phyloP scores from a whole-genome alignment of 371 early-diverging fungal species.

The Mucor mucedo region DNA sequence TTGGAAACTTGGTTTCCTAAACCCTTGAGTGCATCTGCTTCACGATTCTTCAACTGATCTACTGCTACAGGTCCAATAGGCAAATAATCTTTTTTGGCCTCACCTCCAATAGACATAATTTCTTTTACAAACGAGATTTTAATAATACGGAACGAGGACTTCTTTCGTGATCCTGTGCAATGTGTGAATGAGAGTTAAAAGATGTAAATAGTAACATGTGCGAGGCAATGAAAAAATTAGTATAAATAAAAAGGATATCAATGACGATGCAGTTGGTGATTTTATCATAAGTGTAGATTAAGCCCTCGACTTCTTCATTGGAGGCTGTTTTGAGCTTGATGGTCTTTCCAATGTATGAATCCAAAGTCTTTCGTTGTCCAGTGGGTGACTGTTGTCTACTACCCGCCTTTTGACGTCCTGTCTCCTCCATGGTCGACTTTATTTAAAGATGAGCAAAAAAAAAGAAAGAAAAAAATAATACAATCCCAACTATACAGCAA shows the following conservation, averaged over 20 bases:
- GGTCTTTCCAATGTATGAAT: conserved; percentile 45
- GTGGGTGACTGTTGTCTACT: conserved; percentile 3
- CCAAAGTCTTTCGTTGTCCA: conserved; percentile 23
- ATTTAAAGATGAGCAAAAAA: background rate
- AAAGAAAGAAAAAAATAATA: background rate
- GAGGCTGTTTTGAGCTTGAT: conserved; percentile 61
- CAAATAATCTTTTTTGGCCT: conserved; percentile 17
- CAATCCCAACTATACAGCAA: background rate
- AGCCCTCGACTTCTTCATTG: conserved; percentile 65
- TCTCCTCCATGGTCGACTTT: conserved; percentile 9
- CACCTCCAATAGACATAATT: conserved; percentile 34
- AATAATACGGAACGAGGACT: conserved; percentile 56
- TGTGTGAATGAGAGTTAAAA: conserved; percentile 7
- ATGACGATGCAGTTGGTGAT: conserved; percentile 69
- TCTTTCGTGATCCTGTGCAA: conserved; percentile 30
- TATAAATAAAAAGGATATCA: conserved; percentile 58
- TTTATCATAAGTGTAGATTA: conserved; percentile 66
- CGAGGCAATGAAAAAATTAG: conserved; percentile 5
- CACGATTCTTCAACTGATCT: conserved; percentile 66
- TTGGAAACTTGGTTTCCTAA: conserved; percentile 66
- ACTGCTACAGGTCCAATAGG: conserved; percentile 49
- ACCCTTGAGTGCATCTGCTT: conserved; percentile 61
- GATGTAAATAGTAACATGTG: conserved; percentile 6
- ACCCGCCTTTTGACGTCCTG: conserved; percentile 8
- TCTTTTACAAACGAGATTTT: conserved; percentile 69